Evolutionary conservation across 2,329 filamentous ascomycete species (phyloP), one percentile per base, ranked within the genome.

Genomic region (Talaromyces islandicus): DNA sequence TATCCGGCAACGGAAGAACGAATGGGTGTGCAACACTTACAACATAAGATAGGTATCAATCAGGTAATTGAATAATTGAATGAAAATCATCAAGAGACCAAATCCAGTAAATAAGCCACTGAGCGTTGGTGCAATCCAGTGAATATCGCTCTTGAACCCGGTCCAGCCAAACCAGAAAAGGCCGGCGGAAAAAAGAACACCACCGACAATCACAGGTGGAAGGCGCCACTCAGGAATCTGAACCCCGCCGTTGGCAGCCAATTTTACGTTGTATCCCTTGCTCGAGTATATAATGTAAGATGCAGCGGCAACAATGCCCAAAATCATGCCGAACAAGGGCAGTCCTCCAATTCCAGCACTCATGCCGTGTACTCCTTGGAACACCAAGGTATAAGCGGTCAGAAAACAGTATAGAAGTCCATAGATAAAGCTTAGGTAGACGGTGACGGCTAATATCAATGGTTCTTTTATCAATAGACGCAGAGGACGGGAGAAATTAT

Each of bases 401-500:
- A 71, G 63, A 1, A 71, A 62, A 0, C 64, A 62, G 60, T 71
- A 72, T 1, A 70, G 61, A 6, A 71, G 56, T 0, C 66, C 70
- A 24, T 72, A 72, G 9, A 72, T 70, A 35, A 71, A 72, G 0
- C 67, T 67, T 65, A 73, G 70, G 43, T 74, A 71, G 7, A 67
- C 24, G 2, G 70, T 68, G 9, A 76, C 59, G 4, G 73, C 59
- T 1, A 74, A 66, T 2, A 77, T 70, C 56, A 77, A 76, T 0
- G 74, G 75, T 59, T 78, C 76, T 0, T 73, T 76, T 51, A 76
- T 63, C 3, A 78, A 70, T 64, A 78, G 70, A 7, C 67, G 67
- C 27, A 77, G 64, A 6, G 75, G 75, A 1, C 80, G 73, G 57
- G 70, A 75, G 61, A 83, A 78, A 65, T 82, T 82, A 57, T 78